Base-by-base conservation (phyloP, 805 yeast species). In the Komagataella ulmi region DNA sequence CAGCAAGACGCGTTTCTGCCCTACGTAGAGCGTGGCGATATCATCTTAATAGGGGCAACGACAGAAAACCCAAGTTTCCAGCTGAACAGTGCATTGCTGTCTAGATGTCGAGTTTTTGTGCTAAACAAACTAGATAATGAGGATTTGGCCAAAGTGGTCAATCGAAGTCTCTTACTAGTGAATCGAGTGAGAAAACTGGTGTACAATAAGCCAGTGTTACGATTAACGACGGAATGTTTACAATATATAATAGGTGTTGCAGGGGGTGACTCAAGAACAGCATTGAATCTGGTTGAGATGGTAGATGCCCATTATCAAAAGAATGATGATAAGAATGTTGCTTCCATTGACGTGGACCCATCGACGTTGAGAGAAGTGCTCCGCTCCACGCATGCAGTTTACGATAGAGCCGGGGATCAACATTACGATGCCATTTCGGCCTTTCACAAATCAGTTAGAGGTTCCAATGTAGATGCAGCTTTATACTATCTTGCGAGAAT, bases 391-490 rank as follows among this genome's bases (percentile, higher is more conserved):
- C 76, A 75, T 50, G 71, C 79, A 65, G 68, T 82, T 57, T 90
- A 91, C 62, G 98, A 93, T 64, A 73, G 87, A 48, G 81, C 80
- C 40, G 97, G 97, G 1, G 99, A 93, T 58, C 79, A 81, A 3
- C 99, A 93, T 64, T 93, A 93, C 65, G 99, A 93, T 63, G 80
- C 96, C 1, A 93, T 93, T 6, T 86, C 96, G 12, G 99, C 99
- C 1, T 85, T 93, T 57, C 99, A 93, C 68, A 93, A 93, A 61
- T 79, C 96, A 0, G 78, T 93, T 0, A 73, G 99, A 53, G 99
- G 99, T 0, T 77, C 87, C 0, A 83, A 91, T 59, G 83, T 90
- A 0, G 88, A 93, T 68, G 98, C 97, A 0, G 83, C 98, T 0
- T 67, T 93, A 54, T 90, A 82, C 63, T 93, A 93, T 61, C 67